These are phyloP conservation scores for Aspergillus sp. DNA, from an alignment of 2,329 filamentous ascomycete genomes.

Conservation along the genomic window DNA sequence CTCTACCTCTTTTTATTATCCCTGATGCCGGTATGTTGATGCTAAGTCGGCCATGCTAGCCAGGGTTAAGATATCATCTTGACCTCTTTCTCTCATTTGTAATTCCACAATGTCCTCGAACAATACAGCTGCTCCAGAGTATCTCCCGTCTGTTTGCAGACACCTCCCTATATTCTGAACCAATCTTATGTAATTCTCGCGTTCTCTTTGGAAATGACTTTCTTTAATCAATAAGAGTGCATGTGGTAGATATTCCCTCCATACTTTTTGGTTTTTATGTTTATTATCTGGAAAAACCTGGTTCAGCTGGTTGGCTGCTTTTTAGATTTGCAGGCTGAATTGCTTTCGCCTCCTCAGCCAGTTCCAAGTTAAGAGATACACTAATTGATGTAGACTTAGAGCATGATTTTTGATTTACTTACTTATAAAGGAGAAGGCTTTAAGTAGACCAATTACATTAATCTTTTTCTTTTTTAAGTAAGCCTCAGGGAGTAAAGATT, in stretches of 20 bases:
- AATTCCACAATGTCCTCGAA: too few relatives aligned
- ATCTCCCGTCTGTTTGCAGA: too few relatives aligned
- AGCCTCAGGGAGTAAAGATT: slow-evolving; percentile 21
- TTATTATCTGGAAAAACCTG: slow-evolving; percentile 14
- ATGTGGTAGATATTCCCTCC: slow-evolving; percentile 11
- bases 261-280: slow-evolving; percentile 15
- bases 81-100: too few relatives aligned
- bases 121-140: too few relatives aligned
- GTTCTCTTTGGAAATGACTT: neutral
- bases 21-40: neutral
- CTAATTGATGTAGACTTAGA: slow-evolving; percentile 31
- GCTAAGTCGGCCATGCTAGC: too few relatives aligned
- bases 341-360: slow-evolving; percentile 23
- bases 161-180: too few relatives aligned
- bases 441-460: slow-evolving; percentile 24
- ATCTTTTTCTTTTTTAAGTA: neutral
- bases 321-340: neutral
- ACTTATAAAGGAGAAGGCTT: slow-evolving; percentile 25
- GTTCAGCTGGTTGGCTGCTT: slow-evolving; percentile 5
- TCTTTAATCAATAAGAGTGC: neutral
- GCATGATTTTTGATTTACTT: too few relatives aligned
- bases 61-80: too few relatives aligned
- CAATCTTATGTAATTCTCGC: too few relatives aligned
- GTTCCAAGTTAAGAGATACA: slow-evolving; percentile 29
- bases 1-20: neutral